These are phyloP conservation scores for Candida gorgasii DNA, from an alignment of 805 yeast genomes.

Conservation along the genomic window DNA sequence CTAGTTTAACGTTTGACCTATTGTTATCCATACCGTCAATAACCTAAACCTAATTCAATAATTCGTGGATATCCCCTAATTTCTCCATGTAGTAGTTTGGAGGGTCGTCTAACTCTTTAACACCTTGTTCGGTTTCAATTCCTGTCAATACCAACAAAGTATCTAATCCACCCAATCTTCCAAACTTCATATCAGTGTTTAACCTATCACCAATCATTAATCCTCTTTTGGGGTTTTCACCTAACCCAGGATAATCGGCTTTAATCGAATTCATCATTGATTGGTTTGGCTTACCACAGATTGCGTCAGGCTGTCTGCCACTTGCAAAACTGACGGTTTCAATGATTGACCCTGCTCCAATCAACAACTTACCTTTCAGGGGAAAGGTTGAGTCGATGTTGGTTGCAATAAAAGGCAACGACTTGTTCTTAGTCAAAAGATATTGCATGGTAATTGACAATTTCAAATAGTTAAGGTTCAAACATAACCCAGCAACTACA, in stretches of 20 bases:
- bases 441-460: constrained; percentile 82
- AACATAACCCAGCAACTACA: constrained; percentile 86
- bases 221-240: constrained; percentile 58
- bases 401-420: constrained; percentile 81
- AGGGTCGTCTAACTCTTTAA: constrained; percentile 43
- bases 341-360: constrained; percentile 94
- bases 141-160: constrained; percentile 91
- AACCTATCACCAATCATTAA: constrained; percentile 95
- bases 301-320: constrained; percentile 79
- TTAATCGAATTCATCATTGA: constrained; percentile 89
- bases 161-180: constrained; percentile 80
- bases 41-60: constrained; percentile 22
- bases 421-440: constrained; percentile 54
- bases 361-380: constrained; percentile 76
- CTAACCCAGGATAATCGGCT: constrained; percentile 51
- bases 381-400: constrained; percentile 96
- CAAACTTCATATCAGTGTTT: constrained; percentile 94
- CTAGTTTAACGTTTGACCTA: too few species aligned
- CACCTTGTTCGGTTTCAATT: constrained; percentile 73
- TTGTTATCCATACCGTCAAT: too few species aligned
- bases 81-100: constrained; percentile 72
- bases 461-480: constrained; percentile 76
- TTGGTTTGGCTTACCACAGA: constrained; percentile 87
- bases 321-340: constrained; percentile 72
- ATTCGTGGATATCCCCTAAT: constrained; percentile 75